Conservation (phyloP, 805 yeast species). For the Scheffersomyces ergatensis region DNA sequence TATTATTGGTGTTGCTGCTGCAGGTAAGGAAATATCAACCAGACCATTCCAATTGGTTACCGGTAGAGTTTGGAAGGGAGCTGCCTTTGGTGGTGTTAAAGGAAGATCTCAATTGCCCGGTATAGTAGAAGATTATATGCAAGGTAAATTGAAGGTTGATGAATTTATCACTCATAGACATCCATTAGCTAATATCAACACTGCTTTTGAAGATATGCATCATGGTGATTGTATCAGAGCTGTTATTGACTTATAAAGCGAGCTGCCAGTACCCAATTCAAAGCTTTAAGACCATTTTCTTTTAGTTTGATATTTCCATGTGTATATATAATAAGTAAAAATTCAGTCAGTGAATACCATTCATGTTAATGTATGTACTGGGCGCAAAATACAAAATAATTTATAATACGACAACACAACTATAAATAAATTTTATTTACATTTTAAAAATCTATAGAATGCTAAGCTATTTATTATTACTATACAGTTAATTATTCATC, state of each 20-base stretch:
- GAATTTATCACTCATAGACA: slow-evolving; percentile 94
- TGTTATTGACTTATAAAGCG: slow-evolving; percentile 53
- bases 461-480: not conserved
- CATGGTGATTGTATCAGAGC: slow-evolving; percentile 93
- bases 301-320: too few species aligned
- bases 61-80: slow-evolving; percentile 98
- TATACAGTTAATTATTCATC: not conserved
- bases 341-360: too few species aligned
- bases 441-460: not conserved
- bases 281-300: too few species aligned
- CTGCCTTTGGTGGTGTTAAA: slow-evolving; percentile 99
- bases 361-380: not conserved
- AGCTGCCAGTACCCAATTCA: not conserved
- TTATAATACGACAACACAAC: not conserved
- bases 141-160: slow-evolving; percentile 79
- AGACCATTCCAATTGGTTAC: slow-evolving; percentile 99
- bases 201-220: slow-evolving; percentile 94
- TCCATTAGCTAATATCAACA: slow-evolving; percentile 71
- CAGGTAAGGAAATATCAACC: slow-evolving; percentile 94
- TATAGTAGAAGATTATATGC: slow-evolving; percentile 79
- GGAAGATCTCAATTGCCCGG: slow-evolving; percentile 95
- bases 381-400: not conserved
- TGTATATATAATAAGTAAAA: too few species aligned
- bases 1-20: slow-evolving; percentile 97
- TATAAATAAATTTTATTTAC: not conserved